Evolutionary conservation across 2,329 filamentous ascomycete species (phyloP), one percentile per base, ranked within the genome.

Genomic region (Colletotrichum limetticola): DNA sequence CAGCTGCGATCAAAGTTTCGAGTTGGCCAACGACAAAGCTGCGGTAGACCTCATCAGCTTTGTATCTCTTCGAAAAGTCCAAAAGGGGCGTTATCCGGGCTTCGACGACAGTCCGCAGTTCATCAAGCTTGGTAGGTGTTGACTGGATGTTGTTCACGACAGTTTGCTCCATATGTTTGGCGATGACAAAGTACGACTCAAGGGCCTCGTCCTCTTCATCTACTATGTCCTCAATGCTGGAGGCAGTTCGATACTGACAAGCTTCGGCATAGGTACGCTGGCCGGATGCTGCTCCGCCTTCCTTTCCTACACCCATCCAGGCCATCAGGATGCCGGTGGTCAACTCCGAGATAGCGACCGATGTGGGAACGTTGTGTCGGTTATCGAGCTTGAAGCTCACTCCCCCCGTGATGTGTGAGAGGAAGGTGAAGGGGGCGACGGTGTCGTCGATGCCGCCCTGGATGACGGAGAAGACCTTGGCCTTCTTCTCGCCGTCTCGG

Each of bases 381-480:
- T 72, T 42, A 0, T 74, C 70, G 14, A 86, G 75, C 7, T 78
- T 71, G 35, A 87, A 78, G 73, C 84, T 84, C 1, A 78, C 76
- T 0, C 86, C 86, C 1, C 80, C 80, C 0, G 86, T 88, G 8
- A 82, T 76, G 2, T 80, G 78, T 6, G 82, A 84, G 5, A 88
- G 79, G 69, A 83, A 87, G 1, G 81, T 76, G 74, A 83, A 87
- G 30, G 84, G 80, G 1, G 78, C 78, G 3, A 79, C 77, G 5
- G 76, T 75, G 19, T 78, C 74, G 1, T 68, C 30, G 11, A 65
- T 58, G 46, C 49, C 37, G 12, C 75, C 56, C n/a, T 80, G 75
- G 6, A 87, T 77, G 30, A 88, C 78, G 61, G 80, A 80, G 76
- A 87, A 87, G 6, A 88, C 83, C 57, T 85, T 83, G 0, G 83